phyloP scores from a whole-genome alignment of 331 rosid species.

The Pyrus hybrid region DNA sequence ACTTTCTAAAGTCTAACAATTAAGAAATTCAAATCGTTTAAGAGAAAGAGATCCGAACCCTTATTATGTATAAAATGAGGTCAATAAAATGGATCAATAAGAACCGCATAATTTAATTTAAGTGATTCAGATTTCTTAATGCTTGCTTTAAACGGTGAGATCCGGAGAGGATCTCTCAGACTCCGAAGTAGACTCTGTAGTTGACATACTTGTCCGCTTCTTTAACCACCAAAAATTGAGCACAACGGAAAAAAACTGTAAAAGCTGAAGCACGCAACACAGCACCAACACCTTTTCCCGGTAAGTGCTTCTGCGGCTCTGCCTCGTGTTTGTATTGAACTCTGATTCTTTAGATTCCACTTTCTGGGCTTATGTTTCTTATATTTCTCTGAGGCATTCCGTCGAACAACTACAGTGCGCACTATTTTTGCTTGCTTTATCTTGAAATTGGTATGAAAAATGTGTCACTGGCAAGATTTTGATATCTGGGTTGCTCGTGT shows the following conservation, averaged over 20 bases:
- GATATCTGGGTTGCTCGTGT: neutral
- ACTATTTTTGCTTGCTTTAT: neutral
- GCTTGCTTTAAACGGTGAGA: no score
- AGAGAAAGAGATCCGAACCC: fast-evolving
- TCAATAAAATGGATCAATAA: no score
- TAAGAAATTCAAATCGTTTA: no score
- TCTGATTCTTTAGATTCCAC: neutral
- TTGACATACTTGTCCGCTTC: neutral
- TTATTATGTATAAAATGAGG: no score
- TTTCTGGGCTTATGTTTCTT: neutral
- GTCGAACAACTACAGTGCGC: neutral
- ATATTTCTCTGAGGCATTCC: neutral
- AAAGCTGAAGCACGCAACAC: neutral
- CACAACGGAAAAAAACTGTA: neutral
- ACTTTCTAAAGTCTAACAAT: no score
- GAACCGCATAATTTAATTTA: no score
- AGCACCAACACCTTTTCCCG: neutral
- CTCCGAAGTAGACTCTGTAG: neutral
- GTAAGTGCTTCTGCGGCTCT: neutral
- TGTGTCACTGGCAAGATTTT: neutral
- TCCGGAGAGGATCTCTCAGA: neutral
- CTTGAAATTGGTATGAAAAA: neutral
- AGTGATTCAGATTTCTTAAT: no score
- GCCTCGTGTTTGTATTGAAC: neutral
- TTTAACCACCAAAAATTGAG: neutral